Evolutionary conservation across 495 filamentous ascomycete genomes (phyloP).

Genomic region (Ramalina peruviana): DNA sequence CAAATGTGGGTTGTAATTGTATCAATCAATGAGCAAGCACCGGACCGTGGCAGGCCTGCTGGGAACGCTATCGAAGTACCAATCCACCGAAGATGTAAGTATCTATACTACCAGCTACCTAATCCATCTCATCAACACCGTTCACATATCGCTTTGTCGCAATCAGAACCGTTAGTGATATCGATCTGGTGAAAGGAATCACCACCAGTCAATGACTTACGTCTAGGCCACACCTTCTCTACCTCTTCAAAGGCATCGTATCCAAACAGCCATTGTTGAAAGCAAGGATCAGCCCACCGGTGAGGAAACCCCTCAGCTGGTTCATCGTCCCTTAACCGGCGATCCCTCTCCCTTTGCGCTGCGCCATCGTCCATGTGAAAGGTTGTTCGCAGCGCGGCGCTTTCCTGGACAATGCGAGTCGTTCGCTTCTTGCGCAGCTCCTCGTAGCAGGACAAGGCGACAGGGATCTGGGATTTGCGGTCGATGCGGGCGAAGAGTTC

Average conservation of each 20-base stretch:
- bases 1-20: no score
- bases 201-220: no score
- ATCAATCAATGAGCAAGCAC: no score
- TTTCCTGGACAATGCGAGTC: constrained; percentile 35
- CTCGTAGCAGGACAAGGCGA: constrained; percentile 33
- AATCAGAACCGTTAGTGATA: no score
- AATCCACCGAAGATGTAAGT: neutral
- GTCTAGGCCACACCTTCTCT: constrained; percentile 23
- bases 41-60: no score
- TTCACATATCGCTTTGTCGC: no score
- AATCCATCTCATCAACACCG: no score
- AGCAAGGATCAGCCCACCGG: constrained; percentile 35
- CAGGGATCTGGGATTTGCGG: constrained; percentile 25
- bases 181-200: no score
- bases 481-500: constrained; percentile 30
- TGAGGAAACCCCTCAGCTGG: constrained; percentile 28
- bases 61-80: no score
- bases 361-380: constrained; percentile 42
- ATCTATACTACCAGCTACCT: no score
- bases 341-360: constrained; percentile 37
- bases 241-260: constrained; percentile 35
- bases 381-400: constrained; percentile 33
- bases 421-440: constrained; percentile 35
- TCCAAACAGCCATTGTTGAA: constrained; percentile 32
- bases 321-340: constrained; percentile 23